Base-by-base conservation (phyloP, 2,329 filamentous ascomycete species). In the Huntiella bhutanensis region DNA sequence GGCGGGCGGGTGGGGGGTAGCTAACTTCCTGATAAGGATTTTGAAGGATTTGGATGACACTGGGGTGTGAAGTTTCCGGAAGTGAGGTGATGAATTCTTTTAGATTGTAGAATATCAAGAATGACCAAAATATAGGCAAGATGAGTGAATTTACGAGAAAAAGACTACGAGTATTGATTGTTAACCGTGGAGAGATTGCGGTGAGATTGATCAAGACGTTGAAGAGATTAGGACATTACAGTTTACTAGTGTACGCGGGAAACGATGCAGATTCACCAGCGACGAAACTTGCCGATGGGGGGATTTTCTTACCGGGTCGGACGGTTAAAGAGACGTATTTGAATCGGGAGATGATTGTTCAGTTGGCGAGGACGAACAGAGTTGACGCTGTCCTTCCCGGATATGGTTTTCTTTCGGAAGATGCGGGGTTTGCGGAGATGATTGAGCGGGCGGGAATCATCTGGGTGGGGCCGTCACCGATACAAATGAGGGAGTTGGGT, bases 121-220 rank as follows among this genome's bases (percentile, higher is more conserved):
- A 15, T 11, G 13, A n/a, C 12, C 11, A 42, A 32, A 32, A 44
- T 17, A 28, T 3, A 10, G 6, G 6, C 22, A 28, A 28, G 22
- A 28, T 28, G 22, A 28, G 22, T 28, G 22, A 28, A 28, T 7
- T 28, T 28, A 28, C 22, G 8, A 28, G 22, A 28, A 28, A 28
- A 28, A 28, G 22, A 4, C 17, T 5, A 6, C 33, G 40, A 4
- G 53, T 62, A n/a, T 65, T 85, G 1, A 80, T 85, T 52, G 80
- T 80, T 7, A 86, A 85, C 55, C 68, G 81, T 52, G 81, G 80
- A 51, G 80, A 84, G 55, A 84, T 84, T 53, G 81, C 81, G 16
- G 63, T 82, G 59, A 73, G 81, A 48, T 80, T 85, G 35, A 74
- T 77, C 51, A 66, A 70, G 41, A 83, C 80, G 13, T 73, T 80